A percentile compares a stretch with the other conserved stretches of the same genome.
Evolutionary conservation across 2,329 filamentous ascomycete species (phyloP).

Genomic region (Colletotrichum sp.): DNA sequence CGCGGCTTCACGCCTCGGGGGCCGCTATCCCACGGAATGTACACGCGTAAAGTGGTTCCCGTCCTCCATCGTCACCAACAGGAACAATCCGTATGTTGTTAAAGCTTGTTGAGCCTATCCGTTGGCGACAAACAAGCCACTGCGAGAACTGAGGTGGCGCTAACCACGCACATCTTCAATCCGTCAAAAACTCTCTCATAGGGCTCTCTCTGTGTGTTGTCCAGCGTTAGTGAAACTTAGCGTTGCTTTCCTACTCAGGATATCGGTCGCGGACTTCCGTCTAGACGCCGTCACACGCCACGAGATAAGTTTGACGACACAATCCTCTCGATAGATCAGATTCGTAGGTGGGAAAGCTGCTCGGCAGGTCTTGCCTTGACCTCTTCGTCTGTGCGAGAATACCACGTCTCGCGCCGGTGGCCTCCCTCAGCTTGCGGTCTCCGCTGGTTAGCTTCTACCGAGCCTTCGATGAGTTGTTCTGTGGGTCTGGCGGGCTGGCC

Average conservation of each 20-base stretch:
- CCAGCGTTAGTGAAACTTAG: constrained; percentile 14
- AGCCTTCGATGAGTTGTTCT: constrained; percentile 48
- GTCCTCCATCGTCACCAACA: neutral
- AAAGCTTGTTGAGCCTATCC: constrained; percentile 12
- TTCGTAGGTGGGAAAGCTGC: neutral
- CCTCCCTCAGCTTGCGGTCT: constrained; percentile 15
- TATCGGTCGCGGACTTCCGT: constrained; percentile 1
- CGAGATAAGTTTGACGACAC: neutral
- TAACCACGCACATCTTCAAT: constrained; percentile 2
- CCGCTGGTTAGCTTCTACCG: constrained; percentile 18
- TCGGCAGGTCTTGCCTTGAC: neutral
- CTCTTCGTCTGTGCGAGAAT: constrained; percentile 12
- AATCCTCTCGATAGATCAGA: constrained; percentile 10
- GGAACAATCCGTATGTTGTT: neutral
- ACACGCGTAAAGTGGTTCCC: constrained; percentile 28
- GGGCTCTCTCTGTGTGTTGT: constrained; percentile 9
- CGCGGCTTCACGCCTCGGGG: neutral
- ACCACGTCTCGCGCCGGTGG: constrained; percentile 7
- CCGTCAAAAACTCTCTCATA: constrained; percentile 12
- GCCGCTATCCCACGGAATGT: neutral
- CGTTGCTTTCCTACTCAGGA: neutral
- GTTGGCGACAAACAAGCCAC: neutral
- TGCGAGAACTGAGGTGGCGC: neutral
- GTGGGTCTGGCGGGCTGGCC: constrained; percentile 37
- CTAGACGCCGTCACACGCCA: neutral